These are phyloP conservation scores for Bremia lactucae DNA, from an alignment of 352 stramenopile species.

Conservation along the genomic window DNA sequence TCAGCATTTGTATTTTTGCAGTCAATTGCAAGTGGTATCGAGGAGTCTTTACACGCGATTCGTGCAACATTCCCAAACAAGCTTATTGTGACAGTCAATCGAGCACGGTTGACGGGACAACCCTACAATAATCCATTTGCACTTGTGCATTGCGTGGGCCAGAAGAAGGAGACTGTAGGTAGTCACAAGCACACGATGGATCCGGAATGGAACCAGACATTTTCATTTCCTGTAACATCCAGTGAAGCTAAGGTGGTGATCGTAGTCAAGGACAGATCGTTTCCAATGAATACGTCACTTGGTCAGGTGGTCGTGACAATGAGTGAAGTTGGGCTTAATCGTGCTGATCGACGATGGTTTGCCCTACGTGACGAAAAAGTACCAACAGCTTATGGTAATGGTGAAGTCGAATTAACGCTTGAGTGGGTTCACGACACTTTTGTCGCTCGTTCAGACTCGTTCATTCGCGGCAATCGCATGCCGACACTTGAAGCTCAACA, in stretches of 20 bases:
- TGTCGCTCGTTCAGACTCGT: slow-evolving; percentile 78
- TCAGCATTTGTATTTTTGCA: slow-evolving; percentile 83
- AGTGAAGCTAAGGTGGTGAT: slow-evolving; percentile 58
- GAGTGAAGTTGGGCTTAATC: slow-evolving; percentile 73
- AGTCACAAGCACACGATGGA: slow-evolving; percentile 86
- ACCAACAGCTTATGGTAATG: slow-evolving; percentile 49
- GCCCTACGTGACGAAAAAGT: slow-evolving; percentile 64
- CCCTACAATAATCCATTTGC: slow-evolving; percentile 84
- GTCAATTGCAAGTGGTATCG: slow-evolving; percentile 60
- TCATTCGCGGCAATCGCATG: slow-evolving; percentile 60
- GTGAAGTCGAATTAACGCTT: slow-evolving; percentile 81
- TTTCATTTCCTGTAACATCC: slow-evolving; percentile 78
- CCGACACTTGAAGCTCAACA: slow-evolving; percentile 26
- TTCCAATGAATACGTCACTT: slow-evolving; percentile 66
- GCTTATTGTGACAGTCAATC: slow-evolving; percentile 83
- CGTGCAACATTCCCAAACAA: slow-evolving; percentile 83
- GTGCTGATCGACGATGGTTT: slow-evolving; percentile 72
- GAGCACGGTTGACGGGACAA: slow-evolving; percentile 66
- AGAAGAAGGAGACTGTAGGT: slow-evolving; percentile 83
- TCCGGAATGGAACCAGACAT: slow-evolving; percentile 85
- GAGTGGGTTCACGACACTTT: slow-evolving; percentile 87
- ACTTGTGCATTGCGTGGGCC: slow-evolving; percentile 61
- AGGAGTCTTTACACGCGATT: slow-evolving; percentile 65
- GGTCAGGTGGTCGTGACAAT: slow-evolving; percentile 67
- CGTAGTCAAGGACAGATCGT: slow-evolving; percentile 62